Base-by-base conservation (phyloP, 208 protist genomes). In the Strigomonas culicis region DNA sequence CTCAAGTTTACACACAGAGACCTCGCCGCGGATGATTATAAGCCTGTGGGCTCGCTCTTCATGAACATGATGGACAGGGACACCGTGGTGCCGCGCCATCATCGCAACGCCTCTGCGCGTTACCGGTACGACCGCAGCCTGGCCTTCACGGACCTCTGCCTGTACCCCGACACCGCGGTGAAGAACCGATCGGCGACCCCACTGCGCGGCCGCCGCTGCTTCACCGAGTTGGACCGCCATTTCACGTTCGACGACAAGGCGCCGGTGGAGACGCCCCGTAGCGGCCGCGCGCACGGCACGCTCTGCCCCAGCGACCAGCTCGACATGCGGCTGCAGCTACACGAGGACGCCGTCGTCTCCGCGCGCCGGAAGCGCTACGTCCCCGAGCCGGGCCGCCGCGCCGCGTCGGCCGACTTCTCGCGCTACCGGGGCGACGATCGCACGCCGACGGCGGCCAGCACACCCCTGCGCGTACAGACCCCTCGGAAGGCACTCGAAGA, bases 21-120 rank as follows among this genome's bases (percentile, higher is more conserved):
- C 25, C 47, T 86, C n/a, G 74, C 88, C 41, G 79, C 50, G 22
- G 73, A 85, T 44, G 66, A 65, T 32, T 60, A 51, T 60, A 85
- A 79, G 53, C 86, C 83, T 3, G 76, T 84, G 1, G 86, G 86
- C 13, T 88, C 86, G 1, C 74, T 90, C 44, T 93, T 93, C 56
- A 66, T 88, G 41, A 63, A 68, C 34, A 44, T 75, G 13, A 75
- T 93, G 63, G 86, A 84, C 62, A 30, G 61, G 2, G 82, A 89
- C 51, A 80, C 77, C 4, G 55, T 75, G 47, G 56, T 49, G 31
- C 75, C 63, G 0, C 59, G 61, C 11, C 44, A 49, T 2, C 77
- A 81, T 31, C 74, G 75, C 27, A 79, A 72, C n/a, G 36, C 44
- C n/a, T 32, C 17, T 2, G 74, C 79, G 0, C 59, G 64, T 21